phyloP scores from a whole-genome alignment of 2,329 filamentous ascomycete genomes.

The Fusarium floridanum region DNA sequence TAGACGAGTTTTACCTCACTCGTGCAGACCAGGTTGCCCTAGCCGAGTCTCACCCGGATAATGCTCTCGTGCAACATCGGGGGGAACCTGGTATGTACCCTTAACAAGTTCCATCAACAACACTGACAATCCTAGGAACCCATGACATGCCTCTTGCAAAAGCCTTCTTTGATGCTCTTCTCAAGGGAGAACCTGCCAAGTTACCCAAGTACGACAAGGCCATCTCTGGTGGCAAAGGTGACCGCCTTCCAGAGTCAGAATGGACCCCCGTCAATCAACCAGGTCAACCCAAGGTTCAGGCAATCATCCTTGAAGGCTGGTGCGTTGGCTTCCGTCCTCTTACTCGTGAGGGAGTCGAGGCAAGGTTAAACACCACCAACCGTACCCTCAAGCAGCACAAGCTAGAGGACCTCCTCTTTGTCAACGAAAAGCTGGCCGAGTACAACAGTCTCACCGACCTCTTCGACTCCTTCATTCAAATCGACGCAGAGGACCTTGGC shows the following conservation, averaged over 20 bases:
- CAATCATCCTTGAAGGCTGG: slow-evolving; percentile 92
- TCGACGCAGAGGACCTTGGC: slow-evolving; percentile 77
- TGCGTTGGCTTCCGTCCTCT: slow-evolving; percentile 85
- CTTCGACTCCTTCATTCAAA: slow-evolving; percentile 68
- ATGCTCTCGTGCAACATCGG: slow-evolving; percentile 82
- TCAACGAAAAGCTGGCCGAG: slow-evolving; percentile 61
- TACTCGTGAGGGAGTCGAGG: slow-evolving; percentile 61
- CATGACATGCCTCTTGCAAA: slow-evolving; percentile 79
- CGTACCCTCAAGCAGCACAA: slow-evolving; percentile 63
- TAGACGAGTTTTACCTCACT: slow-evolving; percentile 90
- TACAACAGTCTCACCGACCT: slow-evolving; percentile 65
- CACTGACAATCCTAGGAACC: slow-evolving; percentile 57
- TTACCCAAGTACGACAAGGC: slow-evolving; percentile 89
- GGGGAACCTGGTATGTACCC: slow-evolving; percentile 76
- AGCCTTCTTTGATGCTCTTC: slow-evolving; percentile 71
- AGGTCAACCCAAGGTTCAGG: slow-evolving; percentile 64
- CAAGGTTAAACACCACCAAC: slow-evolving; percentile 64
- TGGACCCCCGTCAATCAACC: slow-evolving; percentile 72
- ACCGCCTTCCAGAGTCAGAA: slow-evolving; percentile 72
- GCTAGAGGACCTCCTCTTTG: slow-evolving; percentile 62
- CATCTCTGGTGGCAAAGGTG: slow-evolving; percentile 79
- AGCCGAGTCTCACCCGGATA: slow-evolving; percentile 73
- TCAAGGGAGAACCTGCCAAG: slow-evolving; percentile 63
- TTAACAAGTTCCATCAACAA: background rate
- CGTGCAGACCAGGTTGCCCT: slow-evolving; percentile 77